Conservation (phyloP, 805 yeast genomes). For the Candida cerambycidarum region DNA sequence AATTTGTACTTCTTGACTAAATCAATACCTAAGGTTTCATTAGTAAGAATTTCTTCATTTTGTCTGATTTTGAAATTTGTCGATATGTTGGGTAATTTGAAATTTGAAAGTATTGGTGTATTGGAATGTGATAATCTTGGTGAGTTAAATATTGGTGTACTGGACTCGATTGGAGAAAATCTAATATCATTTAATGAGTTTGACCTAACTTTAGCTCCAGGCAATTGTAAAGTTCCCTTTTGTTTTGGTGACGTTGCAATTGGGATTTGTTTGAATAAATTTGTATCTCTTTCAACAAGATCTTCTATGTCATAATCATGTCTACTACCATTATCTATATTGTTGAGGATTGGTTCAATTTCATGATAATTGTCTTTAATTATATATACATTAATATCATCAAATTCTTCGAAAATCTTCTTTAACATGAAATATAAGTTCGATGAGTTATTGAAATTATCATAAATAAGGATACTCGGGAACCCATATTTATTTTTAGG, state of each 20-base stretch:
- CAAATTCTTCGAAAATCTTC: conserved; percentile 48
- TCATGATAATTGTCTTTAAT: conserved; percentile 11
- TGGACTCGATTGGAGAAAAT: conserved; percentile 13
- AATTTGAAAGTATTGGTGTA: conserved; percentile 50
- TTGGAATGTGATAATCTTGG: conserved; percentile 9
- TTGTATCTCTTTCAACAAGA: conserved; percentile 11
- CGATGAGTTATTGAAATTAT: conserved; percentile 35
- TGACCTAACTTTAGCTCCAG: conserved; percentile 15
- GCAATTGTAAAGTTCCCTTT: background rate
- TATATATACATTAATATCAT: conserved; percentile 8
- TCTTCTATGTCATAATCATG: conserved; percentile 13
- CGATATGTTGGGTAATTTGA: conserved; percentile 44
- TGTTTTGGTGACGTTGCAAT: conserved; percentile 8
- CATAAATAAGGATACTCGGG: conserved; percentile 50
- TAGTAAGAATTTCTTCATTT: conserved; percentile 53
- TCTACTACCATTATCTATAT: conserved; percentile 15
- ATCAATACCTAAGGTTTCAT: conserved; percentile 29
- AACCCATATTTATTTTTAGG: conserved; percentile 26
- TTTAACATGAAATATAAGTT: conserved; percentile 48
- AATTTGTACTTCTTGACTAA: conserved; percentile 14
- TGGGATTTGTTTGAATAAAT: conserved; percentile 8
- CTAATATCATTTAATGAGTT: conserved; percentile 18
- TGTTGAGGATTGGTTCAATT: conserved; percentile 9
- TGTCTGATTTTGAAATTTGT: conserved; percentile 41
- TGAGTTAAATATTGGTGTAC: conserved; percentile 35